Base-by-base conservation (phyloP, 352 stramenopile species). In the Globisporangium lucens region DNA sequence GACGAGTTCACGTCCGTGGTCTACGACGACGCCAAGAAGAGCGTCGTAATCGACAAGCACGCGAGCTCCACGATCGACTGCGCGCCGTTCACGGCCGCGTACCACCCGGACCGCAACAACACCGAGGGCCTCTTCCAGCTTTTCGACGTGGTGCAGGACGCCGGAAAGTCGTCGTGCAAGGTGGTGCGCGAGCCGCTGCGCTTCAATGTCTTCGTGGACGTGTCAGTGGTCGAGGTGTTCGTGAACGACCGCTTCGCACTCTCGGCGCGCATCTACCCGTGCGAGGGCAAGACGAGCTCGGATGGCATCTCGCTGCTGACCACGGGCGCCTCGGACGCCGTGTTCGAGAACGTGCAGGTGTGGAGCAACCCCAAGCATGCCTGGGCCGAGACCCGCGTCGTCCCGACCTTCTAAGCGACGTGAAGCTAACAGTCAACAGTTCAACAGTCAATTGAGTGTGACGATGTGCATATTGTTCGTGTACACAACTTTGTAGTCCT, bases 221-320 rank as follows among this genome's bases (percentile, higher is more conserved):
- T 90, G 52, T 89, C 82, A n/a, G 80, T 75, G 33, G 72, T 88
- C 22, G 82, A 90, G 56, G 82, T 90, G 66, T 89, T 90, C 47
- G 79, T 90, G 65, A 90, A 90, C 74, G 80, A 73, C 67, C 80
- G 82, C 66, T 89, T 90, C 58, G 62, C 78, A 22, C 73, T 90
- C 30, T 90, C 82, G 47, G 76, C 80, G 65, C 82, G 82, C 35
- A 77, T 90, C 38, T 90, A 90, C 71, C 80, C 82, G 52, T 90
- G 82, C 65, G 80, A 75, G 27, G 61, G 63, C 47, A 63, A 83
- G 69, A 77, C 75, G 9, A 70, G 65, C 35, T 89, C 82, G 10
- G 78, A 89, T 33, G 77, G 80, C 43, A 90, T 90, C 69, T 75
- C 82, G 63, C 66, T 90, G 43, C 63, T 74, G 13, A 63, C 79